phyloP scores from a whole-genome alignment of 805 yeast genomes.

The Candida stauntonica region DNA sequence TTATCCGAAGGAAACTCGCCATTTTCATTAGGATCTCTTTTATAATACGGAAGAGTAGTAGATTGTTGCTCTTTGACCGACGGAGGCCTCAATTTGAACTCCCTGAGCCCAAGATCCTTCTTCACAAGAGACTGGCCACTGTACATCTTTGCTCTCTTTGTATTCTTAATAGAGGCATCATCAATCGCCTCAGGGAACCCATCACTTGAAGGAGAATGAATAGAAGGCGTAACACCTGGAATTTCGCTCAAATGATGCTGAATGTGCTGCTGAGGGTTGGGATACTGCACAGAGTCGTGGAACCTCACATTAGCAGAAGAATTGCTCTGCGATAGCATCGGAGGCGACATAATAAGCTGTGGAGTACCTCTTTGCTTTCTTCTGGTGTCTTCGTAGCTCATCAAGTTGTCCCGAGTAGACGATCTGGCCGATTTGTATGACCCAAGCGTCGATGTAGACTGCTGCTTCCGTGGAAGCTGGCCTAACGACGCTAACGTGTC shows the following conservation, averaged over 20 bases:
- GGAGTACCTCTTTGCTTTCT: slow-evolving; percentile 23
- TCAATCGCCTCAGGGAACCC: slow-evolving; percentile 5
- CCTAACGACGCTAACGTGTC: slow-evolving; percentile 1
- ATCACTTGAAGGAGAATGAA: slow-evolving; percentile 14
- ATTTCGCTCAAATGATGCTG: not conserved
- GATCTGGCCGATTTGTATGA: slow-evolving; percentile 12
- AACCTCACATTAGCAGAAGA: slow-evolving; percentile 1
- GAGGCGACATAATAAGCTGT: slow-evolving; percentile 9
- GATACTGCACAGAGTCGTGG: not conserved
- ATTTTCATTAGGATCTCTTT: slow-evolving; percentile 1
- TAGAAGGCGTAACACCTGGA: slow-evolving; percentile 15
- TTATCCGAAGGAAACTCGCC: slow-evolving; percentile 6
- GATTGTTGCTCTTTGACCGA: not conserved
- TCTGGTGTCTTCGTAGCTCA: slow-evolving; percentile 23
- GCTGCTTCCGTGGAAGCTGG: not conserved
- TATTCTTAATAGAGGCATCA: slow-evolving; percentile 8
- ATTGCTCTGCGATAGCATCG: not conserved
- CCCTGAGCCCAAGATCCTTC: slow-evolving; percentile 9
- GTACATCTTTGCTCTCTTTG: slow-evolving; percentile 5
- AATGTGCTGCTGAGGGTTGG: not conserved
- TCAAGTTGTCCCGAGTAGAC: slow-evolving; percentile 12
- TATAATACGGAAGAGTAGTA: slow-evolving; percentile 1
- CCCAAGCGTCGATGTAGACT: slow-evolving; percentile 6
- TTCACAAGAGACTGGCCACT: slow-evolving; percentile 6
- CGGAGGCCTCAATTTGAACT: slow-evolving; percentile 12